Conservation (phyloP, 1,284 basidiomycete genomes). For the Wallemia mellicola region DNA sequence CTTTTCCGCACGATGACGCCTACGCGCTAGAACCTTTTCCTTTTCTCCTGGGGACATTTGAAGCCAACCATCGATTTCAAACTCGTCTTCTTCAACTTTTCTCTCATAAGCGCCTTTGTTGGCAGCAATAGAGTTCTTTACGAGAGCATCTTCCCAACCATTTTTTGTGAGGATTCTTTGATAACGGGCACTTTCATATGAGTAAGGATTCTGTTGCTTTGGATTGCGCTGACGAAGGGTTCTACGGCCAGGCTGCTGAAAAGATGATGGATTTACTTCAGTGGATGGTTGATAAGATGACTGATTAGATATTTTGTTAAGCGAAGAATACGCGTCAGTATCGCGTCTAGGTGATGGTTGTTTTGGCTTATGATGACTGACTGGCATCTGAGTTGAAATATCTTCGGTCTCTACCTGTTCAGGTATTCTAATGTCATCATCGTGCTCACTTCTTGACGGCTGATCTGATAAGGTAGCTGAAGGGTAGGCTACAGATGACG, state of each 20-base stretch:
- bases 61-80: neutral
- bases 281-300: neutral
- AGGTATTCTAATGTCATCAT: no score
- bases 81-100: neutral
- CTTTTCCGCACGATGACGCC: no score
- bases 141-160: conserved; percentile 15
- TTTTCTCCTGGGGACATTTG: neutral
- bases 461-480: no score
- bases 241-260: neutral
- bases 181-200: conserved; percentile 11
- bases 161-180: conserved; percentile 11
- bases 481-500: no score
- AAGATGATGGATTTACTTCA: neutral
- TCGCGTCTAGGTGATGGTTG: neutral
- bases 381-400: neutral
- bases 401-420: no score
- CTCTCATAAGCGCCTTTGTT: neutral
- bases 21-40: neutral
- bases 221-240: conserved; percentile 10
- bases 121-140: conserved; percentile 4
- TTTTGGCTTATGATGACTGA: neutral
- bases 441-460: no score
- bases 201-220: conserved; percentile 13
- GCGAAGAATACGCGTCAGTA: no score
- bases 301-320: no score